Percentiles rank a stretch among this genome's conserved stretches.
These are phyloP conservation scores for Penicillium sp. DNA, from an alignment of 2,329 filamentous ascomycete species.

Conservation along the genomic window DNA sequence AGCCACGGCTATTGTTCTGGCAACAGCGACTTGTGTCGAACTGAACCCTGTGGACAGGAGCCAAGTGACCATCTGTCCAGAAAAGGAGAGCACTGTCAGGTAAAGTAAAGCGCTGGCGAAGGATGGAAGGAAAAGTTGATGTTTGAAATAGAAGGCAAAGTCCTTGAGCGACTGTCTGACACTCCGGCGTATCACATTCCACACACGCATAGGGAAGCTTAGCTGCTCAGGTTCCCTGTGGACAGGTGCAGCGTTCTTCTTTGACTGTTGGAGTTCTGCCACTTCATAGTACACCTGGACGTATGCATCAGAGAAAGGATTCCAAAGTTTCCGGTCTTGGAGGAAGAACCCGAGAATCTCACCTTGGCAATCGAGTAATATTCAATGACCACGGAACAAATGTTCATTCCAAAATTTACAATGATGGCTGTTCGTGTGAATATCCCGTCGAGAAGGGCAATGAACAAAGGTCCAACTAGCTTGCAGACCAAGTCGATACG, in stretches of 20 bases:
- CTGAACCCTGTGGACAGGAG: conserved; percentile 40
- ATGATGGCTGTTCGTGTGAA: conserved; percentile 41
- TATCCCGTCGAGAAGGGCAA: conserved; percentile 41
- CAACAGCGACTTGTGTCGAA: conserved; percentile 6
- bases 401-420: conserved; percentile 41
- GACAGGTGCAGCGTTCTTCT: background rate
- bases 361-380: conserved; percentile 27
- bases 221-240: background rate
- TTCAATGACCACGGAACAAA: conserved; percentile 29
- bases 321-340: background rate
- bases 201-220: background rate
- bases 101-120: conserved; percentile 44
- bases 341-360: background rate
- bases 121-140: conserved; percentile 34
- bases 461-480: conserved; percentile 46
- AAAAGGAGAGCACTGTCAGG: conserved; percentile 48
- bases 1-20: conserved; percentile 35
- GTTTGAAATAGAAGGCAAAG: conserved; percentile 6
- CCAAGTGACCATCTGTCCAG: conserved; percentile 49
- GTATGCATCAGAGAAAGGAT: background rate
- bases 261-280: conserved; percentile 1
- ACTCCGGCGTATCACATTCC: background rate
- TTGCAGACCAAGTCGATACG: conserved; percentile 52
- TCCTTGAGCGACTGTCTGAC: background rate
- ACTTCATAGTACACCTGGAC: conserved; percentile 16